Evolutionary conservation across 805 yeast genomes (phyloP).

Genomic region (Limtongia smithiae): DNA sequence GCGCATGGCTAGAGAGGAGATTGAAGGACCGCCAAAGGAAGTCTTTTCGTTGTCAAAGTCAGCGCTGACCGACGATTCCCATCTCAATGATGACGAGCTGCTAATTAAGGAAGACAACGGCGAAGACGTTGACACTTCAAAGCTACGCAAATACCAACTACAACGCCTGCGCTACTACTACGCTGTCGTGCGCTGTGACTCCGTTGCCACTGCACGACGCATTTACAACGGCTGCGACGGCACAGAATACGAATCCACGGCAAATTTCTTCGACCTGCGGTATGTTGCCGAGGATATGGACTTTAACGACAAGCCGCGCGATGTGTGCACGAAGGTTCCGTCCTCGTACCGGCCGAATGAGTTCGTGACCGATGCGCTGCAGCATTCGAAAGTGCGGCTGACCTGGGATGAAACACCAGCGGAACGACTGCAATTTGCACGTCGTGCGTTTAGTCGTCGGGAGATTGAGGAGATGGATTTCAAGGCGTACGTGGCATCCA

Average conservation of each 20-base stretch:
- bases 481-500: conserved; percentile 78
- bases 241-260: conserved; percentile 91
- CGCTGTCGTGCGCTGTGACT: conserved; percentile 83
- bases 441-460: conserved; percentile 78
- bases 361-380: conserved; percentile 92
- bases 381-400: conserved; percentile 90
- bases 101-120: conserved; percentile 79
- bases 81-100: conserved; percentile 67
- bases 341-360: conserved; percentile 70
- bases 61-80: too few relatives aligned
- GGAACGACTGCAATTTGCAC: conserved; percentile 72
- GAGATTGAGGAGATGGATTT: conserved; percentile 68
- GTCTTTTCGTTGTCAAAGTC: conserved; percentile 50
- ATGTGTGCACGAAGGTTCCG: conserved; percentile 69
- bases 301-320: conserved; percentile 75
- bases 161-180: conserved; percentile 85
- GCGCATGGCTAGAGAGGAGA: conserved; percentile 82
- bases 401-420: conserved; percentile 99
- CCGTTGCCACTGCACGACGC: conserved; percentile 60
- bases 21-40: conserved; percentile 89
- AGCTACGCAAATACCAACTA: conserved; percentile 82
- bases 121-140: conserved; percentile 79
- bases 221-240: conserved; percentile 91
- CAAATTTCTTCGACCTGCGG: conserved; percentile 87
- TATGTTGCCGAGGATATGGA: conserved; percentile 91